Base-by-base conservation (phyloP, 140 eudicot species). In the Ambrosia hybrid region DNA sequence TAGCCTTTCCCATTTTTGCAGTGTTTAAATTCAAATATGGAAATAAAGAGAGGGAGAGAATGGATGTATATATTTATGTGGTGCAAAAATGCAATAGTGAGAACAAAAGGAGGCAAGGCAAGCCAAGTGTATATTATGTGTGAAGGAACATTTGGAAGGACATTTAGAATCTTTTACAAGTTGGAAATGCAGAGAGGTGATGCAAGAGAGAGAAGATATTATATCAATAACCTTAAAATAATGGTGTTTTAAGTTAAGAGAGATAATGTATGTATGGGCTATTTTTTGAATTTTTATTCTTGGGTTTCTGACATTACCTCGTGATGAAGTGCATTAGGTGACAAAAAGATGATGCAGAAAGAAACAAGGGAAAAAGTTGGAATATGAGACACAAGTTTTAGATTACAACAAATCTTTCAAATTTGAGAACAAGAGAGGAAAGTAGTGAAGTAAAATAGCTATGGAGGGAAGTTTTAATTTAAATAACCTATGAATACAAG, bases 311-410 rank as follows among this genome's bases (percentile, higher is more conserved):
- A 89, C 96, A 86, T 73, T 16, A 73, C 84, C 96, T 89, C 89
- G 96, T 88, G 92, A 86, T 72, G 80, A 71, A 81, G 79, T 86
- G 92, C 78, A 73, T 79, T 79, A 83, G 74, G 84, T 36, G 87
- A 89, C 96, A 88, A 88, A 83, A 85, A 60, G 86, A 81, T 81
- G 82, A 76, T 72, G 82, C 84, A 77, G 82, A 73, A 66, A 75
- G 74, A 73, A 77, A 72, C 79, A 78, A 73, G 55, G 77, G 72
- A 75, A 80, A 80, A 64, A 56, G 72, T 80, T 70, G 81, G 73
- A 69, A 70, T 33, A 75, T 75, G 77, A 80, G 97, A 87, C 97
- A 81, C 61, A 49, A 51, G 37, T 76, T 51, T 68, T 76, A 5
- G 68, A 76, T 76, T 66, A 14, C 59, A 61, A 62, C 68, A 62